These are phyloP conservation scores for Trichoderma harzianum DNA, from an alignment of 2,329 filamentous ascomycete genomes.

Conservation along the genomic window DNA sequence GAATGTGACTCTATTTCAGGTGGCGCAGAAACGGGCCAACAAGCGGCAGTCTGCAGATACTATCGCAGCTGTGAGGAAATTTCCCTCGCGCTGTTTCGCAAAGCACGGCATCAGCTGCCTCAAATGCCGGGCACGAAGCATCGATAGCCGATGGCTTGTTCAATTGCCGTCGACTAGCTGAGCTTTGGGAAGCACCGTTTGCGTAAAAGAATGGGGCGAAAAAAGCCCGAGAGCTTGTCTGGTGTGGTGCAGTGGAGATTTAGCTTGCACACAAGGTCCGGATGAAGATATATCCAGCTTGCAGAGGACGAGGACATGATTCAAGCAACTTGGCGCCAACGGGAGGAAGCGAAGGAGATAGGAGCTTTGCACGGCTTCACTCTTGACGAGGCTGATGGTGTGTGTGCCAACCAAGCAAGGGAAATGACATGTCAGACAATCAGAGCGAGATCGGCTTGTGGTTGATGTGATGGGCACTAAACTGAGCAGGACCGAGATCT, in stretches of 20 bases:
- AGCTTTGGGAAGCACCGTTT: background rate
- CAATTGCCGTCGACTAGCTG: background rate
- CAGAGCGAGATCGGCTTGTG: background rate
- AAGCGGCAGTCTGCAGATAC: background rate
- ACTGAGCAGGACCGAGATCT: slow-evolving; percentile 6
- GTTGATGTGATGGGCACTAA: background rate
- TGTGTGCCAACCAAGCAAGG: background rate
- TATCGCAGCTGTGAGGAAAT: background rate
- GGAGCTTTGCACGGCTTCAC: background rate
- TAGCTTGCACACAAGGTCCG: background rate
- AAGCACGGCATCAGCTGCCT: background rate
- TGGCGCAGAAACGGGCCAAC: background rate
- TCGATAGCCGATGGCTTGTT: background rate
- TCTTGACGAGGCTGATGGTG: background rate
- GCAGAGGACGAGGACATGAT: background rate
- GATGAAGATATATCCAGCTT: slow-evolving; percentile 1
- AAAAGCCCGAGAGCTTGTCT: background rate
- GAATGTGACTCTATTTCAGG: background rate
- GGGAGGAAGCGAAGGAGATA: background rate
- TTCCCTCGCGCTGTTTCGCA: background rate
- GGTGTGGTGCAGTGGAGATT: background rate
- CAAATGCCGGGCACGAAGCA: background rate
- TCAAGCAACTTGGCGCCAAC: background rate
- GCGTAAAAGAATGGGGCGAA: background rate
- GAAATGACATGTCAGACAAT: background rate